Percentiles rank a stretch among this genome's conserved stretches.
Conservation (phyloP, 305 asterid species). For the Fraxinus ornus region DNA sequence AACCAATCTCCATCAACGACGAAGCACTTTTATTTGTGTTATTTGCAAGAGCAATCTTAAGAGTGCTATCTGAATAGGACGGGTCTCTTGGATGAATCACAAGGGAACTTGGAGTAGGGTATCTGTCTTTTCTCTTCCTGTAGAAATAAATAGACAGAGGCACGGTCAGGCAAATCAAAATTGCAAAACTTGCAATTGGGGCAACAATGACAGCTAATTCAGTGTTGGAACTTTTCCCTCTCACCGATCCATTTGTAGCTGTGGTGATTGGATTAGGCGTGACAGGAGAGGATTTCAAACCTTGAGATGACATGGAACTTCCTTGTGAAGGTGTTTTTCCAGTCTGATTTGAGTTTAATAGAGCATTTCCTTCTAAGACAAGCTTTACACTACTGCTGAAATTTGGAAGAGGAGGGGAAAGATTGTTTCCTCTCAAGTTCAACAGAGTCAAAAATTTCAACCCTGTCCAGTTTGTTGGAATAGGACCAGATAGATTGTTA, state of each 20-base stretch:
- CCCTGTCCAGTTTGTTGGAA: slow-evolving; percentile 60
- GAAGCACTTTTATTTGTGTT: slow-evolving; percentile 41
- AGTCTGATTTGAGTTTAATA: slow-evolving; percentile 38
- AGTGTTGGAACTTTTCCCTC: slow-evolving; percentile 29
- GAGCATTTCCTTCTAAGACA: slow-evolving; percentile 49
- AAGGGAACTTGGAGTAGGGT: slow-evolving; percentile 46
- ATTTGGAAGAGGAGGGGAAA: slow-evolving; percentile 67
- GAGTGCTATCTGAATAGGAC: slow-evolving; percentile 42
- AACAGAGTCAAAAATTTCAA: slow-evolving; percentile 56
- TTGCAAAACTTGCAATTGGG: slow-evolving; percentile 48
- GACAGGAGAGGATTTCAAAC: slow-evolving; percentile 26
- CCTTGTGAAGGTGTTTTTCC: slow-evolving; percentile 26
- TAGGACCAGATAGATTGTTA: slow-evolving; percentile 57
- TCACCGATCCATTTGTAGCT: slow-evolving; percentile 24
- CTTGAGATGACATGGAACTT: slow-evolving; percentile 27
- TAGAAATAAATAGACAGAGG: slow-evolving; percentile 45
- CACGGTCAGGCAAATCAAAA: slow-evolving; percentile 48
- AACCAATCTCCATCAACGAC: slow-evolving; percentile 44
- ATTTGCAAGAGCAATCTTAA: slow-evolving; percentile 61
- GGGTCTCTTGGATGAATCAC: slow-evolving; percentile 77
- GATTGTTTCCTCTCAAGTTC: slow-evolving; percentile 62
- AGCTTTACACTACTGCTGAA: slow-evolving; percentile 47
- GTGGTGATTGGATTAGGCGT: slow-evolving; percentile 25
- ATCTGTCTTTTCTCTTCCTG: slow-evolving; percentile 40
- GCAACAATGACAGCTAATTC: slow-evolving; percentile 46